These are phyloP conservation scores for Paramecium caudatum DNA, from an alignment of 73 alveolate genomes.

Conservation along the genomic window DNA sequence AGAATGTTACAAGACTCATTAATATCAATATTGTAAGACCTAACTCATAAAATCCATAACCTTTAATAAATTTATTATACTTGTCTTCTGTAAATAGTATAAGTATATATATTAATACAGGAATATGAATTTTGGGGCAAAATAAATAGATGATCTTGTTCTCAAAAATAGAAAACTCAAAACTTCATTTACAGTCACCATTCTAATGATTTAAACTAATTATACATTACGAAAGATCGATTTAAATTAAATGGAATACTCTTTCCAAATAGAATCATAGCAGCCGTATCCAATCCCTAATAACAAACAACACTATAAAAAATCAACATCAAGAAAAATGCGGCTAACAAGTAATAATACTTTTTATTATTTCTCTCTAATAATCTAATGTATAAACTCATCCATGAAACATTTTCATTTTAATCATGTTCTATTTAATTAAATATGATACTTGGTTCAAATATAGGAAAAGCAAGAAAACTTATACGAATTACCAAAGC, in stretches of 20 bases:
- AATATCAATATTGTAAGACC: not conserved
- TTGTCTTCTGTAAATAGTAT: conserved; percentile 29
- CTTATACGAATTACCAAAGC: no score
- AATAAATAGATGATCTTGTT: conserved; percentile 68
- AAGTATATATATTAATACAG: conserved; percentile 3
- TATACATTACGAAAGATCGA: conserved; percentile 16
- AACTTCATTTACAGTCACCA: conserved; percentile 53
- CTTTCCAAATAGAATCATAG: conserved; percentile 30
- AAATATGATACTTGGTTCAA: no score
- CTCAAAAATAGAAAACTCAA: conserved; percentile 50
- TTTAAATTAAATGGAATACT: conserved; percentile 64
- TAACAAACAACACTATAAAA: conserved; percentile 22
- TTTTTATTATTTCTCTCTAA: conserved; percentile 21
- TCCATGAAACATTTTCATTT: no score
- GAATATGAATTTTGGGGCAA: conserved; percentile 33
- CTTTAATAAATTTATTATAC: not conserved
- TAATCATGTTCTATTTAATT: no score
- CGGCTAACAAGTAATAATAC: not conserved
- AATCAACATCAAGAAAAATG: conserved; percentile 59
- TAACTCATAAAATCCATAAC: conserved; percentile 52
- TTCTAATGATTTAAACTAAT: not conserved
- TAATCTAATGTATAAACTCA: conserved; percentile 43
- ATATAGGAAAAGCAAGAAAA: no score
- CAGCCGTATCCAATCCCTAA: not conserved
- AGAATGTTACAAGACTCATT: not conserved